Percentiles rank a stretch among this genome's conserved stretches.
Conservation (phyloP, 345 rosid species). For the Eucalyptus virginea region DNA sequence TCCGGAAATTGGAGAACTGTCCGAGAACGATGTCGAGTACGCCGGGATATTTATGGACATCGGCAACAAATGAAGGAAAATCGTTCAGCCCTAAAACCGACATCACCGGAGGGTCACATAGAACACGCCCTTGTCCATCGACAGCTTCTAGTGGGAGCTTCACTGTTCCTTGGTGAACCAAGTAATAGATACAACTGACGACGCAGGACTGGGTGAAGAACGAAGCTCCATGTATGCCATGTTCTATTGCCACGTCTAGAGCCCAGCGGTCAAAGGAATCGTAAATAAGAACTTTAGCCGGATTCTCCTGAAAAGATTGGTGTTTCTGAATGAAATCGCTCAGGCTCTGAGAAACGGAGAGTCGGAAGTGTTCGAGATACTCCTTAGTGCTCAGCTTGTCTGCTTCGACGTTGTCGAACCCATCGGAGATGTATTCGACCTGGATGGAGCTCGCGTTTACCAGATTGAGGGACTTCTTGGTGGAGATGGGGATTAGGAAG, state of each 20-base stretch:
- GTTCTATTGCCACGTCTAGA: slow-evolving; percentile 5
- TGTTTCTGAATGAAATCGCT: slow-evolving; percentile 2
- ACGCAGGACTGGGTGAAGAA: slow-evolving; percentile 13
- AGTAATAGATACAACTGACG: not conserved
- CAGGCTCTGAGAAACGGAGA: slow-evolving; percentile 6
- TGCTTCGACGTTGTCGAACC: no score
- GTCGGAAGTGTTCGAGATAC: not conserved
- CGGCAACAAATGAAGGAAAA: slow-evolving; percentile 24
- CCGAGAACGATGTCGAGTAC: not conserved
- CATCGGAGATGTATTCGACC: no score
- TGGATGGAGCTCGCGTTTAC: not conserved
- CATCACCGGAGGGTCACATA: slow-evolving; percentile 2
- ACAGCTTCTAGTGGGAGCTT: slow-evolving; percentile 4
- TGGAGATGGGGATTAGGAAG: slow-evolving; percentile 4
- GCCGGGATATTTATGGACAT: slow-evolving; percentile 3
- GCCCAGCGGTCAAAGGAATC: slow-evolving; percentile 27
- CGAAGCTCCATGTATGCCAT: slow-evolving; percentile 1
- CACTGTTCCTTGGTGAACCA: not conserved
- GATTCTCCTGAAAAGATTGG: not conserved
- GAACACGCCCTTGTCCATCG: not conserved
- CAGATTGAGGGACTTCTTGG: slow-evolving; percentile 9
- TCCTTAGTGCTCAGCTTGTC: no score
- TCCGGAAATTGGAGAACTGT: slow-evolving; percentile 18
- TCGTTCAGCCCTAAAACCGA: slow-evolving; percentile 18
- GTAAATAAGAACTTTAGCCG: slow-evolving; percentile 16